Base-by-base conservation (phyloP, 139 green algal genomes). In the Ulvella scutata region DNA sequence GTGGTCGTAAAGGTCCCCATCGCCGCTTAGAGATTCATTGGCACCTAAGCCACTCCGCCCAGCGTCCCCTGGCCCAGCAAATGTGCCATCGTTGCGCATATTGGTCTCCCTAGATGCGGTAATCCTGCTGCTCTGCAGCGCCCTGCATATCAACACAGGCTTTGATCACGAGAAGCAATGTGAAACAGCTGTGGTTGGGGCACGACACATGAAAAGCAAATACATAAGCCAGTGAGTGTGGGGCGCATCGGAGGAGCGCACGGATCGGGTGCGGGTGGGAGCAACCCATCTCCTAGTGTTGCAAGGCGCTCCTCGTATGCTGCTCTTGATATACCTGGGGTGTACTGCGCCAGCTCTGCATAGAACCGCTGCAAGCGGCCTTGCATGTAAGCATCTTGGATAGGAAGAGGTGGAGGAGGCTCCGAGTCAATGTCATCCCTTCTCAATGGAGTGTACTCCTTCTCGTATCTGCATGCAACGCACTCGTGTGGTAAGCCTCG, bases 331-430 rank as follows among this genome's bases (percentile, higher is more conserved):
- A 79, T 76, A 3, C 84, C 84, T 0, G 84, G 82, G 21, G 82
- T 76, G 72, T 88, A 93, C 31, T 88, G 86, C 72, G 75, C 44
- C 31, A 93, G 79, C 78, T 96, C 86, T 2, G 86, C 84, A 72
- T 90, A 87, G 61, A 96, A 91, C 43, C 85, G 87, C 23, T 94
- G 85, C 34, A 93, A 43, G 3, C 90, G 78, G 3, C 84, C 80
- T 28, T 78, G 74, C 17, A 96, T 80, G 81, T 93, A 93, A 4
- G 78, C 79, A 75, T 95, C 90, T 38, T 88, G 82, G 36, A 84
- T 74, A 31, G 85, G 78, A 0, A 79, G 73, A 0, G 79, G 78
- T 0, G 89, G 86, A 75, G 92, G 78, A n/a, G 51, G 51, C 43
- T 67, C 51, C 51, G 51, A 67, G 51, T 67, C 51, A 26, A 67